Evolutionary conservation across 345 rosid genomes (phyloP).

Genomic region (Dovyalis caffra): DNA sequence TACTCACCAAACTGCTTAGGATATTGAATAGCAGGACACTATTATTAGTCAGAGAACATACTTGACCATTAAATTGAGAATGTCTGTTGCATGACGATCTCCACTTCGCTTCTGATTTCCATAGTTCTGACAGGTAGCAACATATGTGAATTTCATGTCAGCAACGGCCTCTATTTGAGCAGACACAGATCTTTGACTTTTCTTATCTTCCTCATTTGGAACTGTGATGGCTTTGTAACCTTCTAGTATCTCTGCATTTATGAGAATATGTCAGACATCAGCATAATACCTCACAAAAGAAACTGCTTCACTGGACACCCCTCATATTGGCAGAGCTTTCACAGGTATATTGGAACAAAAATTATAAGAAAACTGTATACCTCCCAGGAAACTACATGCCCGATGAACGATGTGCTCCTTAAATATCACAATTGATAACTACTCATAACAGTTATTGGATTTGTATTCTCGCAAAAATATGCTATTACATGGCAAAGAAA

Average conservation of each 20-base stretch:
- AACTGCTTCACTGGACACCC: not conserved
- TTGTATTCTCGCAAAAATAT: too few species aligned
- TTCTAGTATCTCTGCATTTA: constrained; percentile 74
- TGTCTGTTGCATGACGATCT: constrained; percentile 93
- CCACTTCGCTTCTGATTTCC: constrained; percentile 93
- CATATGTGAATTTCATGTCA: constrained; percentile 91
- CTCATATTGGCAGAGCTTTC: constrained; percentile 3
- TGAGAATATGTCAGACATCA: constrained; percentile 22
- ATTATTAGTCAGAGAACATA: constrained; percentile 40
- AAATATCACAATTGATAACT: not conserved
- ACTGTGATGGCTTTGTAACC: constrained; percentile 86
- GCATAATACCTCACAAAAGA: constrained; percentile 4
- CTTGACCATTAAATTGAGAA: constrained; percentile 96
- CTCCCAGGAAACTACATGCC: constrained; percentile 1
- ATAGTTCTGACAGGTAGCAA: constrained; percentile 94
- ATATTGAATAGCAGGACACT: constrained; percentile 1
- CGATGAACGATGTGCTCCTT: not conserved
- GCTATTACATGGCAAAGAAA: too few species aligned
- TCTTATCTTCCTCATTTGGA: constrained; percentile 92
- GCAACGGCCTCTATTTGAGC: constrained; percentile 92
- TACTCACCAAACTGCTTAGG: constrained; percentile 1
- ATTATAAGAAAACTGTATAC: not conserved
- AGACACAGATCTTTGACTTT: constrained; percentile 77
- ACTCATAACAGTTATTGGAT: not conserved
- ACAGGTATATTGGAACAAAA: not conserved